Percentiles rank a stretch among this genome's conserved stretches.
Conservation (phyloP, 2,329 filamentous ascomycete genomes). For the Alternaria arborescens region DNA sequence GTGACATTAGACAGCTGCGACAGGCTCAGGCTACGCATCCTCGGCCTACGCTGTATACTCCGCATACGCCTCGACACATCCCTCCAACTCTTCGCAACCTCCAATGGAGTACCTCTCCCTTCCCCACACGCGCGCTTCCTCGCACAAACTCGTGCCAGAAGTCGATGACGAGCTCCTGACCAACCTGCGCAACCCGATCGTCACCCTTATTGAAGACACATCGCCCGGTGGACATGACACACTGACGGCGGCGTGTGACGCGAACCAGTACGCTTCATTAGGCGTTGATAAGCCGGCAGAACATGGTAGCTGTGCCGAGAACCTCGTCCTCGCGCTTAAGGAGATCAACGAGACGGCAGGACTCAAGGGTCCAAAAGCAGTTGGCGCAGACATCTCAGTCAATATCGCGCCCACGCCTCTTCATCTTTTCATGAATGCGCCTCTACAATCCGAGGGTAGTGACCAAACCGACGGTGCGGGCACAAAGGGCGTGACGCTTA, state of each 20-base stretch:
- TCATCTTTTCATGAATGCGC: slow-evolving; percentile 54
- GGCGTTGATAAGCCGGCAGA: slow-evolving; percentile 56
- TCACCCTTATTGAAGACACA: slow-evolving; percentile 58
- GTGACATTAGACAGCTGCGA: slow-evolving; percentile 47
- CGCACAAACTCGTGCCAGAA: slow-evolving; percentile 53
- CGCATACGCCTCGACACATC: slow-evolving; percentile 53
- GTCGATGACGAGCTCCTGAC: slow-evolving; percentile 55
- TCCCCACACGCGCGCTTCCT: slow-evolving; percentile 55
- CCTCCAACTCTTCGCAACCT: slow-evolving; percentile 43
- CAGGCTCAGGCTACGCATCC: slow-evolving; percentile 58
- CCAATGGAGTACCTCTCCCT: slow-evolving; percentile 60
- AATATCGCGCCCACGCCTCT: slow-evolving; percentile 58
- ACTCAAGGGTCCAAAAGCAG: slow-evolving; percentile 56
- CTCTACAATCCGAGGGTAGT: slow-evolving; percentile 28
- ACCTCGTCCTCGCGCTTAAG: slow-evolving; percentile 59
- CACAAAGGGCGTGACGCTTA: slow-evolving; percentile 40
- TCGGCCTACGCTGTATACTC: slow-evolving; percentile 59
- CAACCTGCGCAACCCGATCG: slow-evolving; percentile 57
- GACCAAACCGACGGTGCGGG: slow-evolving; percentile 29
- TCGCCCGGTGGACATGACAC: slow-evolving; percentile 57
- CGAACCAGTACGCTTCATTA: slow-evolving; percentile 53
- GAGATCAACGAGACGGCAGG: slow-evolving; percentile 58
- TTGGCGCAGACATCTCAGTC: slow-evolving; percentile 59
- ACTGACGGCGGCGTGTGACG: slow-evolving; percentile 59
- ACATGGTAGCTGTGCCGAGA: slow-evolving; percentile 59